Base-by-base conservation (phyloP, 257 asterid genomes). In the Phtheirospermum japonicum region DNA sequence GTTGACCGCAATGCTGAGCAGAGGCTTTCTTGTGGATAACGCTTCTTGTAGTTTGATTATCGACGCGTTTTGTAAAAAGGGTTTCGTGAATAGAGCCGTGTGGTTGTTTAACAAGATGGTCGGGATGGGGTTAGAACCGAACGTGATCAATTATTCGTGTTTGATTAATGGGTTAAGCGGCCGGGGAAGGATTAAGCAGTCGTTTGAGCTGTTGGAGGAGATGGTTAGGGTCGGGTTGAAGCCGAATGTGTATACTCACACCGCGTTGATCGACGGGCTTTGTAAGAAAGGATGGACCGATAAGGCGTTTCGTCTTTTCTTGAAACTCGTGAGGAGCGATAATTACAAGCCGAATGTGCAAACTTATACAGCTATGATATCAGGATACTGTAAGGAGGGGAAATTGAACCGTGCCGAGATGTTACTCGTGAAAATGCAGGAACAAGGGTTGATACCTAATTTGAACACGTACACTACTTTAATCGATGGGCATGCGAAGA, bases 211-310 rank as follows among this genome's bases (percentile, higher is more conserved):
- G 63, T 76, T 91, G 85, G 96, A 91, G 80, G 94, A 88, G 84
- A 88, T 91, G 96, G 96, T 76, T 62, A 70, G 76, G 66, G 77
- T 36, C 51, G 95, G 95, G 36, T 77, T 85, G 83, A 91, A 88
- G 66, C 98, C 98, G 0, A 91, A 88, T 70, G 95, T 88, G 17
- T 88, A 84, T 69, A 88, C 98, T 7, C 96, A 88, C 61, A 91
- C 96, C 0, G 59, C 87, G 14, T 30, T 91, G 72, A 91, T 91
- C 31, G 80, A 91, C 62, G 96, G 96, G 20, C 95, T 91, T 36
- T 91, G 96, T 67, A 91, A 86, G 87, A 91, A 91, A 71, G 95
- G 96, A 4, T 91, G 98, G 98, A 84, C 83, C 0, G 98, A 91
- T 46, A 91, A 84, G 71, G 98, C 97, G 6, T 91, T 83, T 73